Conservation (phyloP, 1,284 basidiomycete species). For the Abortiporus biennis region DNA sequence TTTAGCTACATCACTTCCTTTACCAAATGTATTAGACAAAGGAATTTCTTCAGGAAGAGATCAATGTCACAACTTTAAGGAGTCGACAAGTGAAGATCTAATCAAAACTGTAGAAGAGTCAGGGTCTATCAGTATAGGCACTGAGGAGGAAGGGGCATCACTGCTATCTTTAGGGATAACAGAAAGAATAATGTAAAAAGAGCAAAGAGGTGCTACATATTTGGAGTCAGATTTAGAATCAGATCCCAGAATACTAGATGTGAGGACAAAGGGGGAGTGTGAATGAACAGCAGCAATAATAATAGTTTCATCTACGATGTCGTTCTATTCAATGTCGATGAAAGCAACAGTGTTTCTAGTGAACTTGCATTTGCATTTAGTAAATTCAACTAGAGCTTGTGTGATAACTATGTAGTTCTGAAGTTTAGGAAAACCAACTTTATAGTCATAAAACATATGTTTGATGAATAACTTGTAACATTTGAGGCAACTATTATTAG, state of each 20-base stretch:
- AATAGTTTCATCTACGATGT: neutral
- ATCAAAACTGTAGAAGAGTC: conserved; percentile 11
- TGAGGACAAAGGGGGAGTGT: neutral
- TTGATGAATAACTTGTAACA: conserved; percentile 9
- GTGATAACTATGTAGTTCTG: neutral
- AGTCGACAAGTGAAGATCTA: neutral
- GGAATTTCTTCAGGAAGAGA: neutral
- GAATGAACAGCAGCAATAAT: conserved; percentile 3
- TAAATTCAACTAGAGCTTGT: neutral
- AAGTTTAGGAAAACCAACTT: conserved; percentile 11
- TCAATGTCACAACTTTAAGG: conserved; percentile 1
- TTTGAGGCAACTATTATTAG: conserved; percentile 14
- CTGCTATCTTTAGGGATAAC: conserved; percentile 1
- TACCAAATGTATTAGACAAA: conserved; percentile 5
- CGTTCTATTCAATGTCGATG: neutral
- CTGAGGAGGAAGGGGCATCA: neutral
- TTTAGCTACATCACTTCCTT: conserved; percentile 1
- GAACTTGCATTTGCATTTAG: neutral
- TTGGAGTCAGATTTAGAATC: conserved; percentile 3
- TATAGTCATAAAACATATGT: conserved; percentile 8
- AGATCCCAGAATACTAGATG: neutral
- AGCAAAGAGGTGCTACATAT: neutral
- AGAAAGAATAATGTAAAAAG: conserved; percentile 1
- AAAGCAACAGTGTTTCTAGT: neutral
- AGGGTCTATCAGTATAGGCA: conserved; percentile 10